A percentile compares a stretch with the other conserved stretches of the same genome.
Conservation (phyloP, 2,329 filamentous ascomycete genomes). For the Colletotrichum sp. region DNA sequence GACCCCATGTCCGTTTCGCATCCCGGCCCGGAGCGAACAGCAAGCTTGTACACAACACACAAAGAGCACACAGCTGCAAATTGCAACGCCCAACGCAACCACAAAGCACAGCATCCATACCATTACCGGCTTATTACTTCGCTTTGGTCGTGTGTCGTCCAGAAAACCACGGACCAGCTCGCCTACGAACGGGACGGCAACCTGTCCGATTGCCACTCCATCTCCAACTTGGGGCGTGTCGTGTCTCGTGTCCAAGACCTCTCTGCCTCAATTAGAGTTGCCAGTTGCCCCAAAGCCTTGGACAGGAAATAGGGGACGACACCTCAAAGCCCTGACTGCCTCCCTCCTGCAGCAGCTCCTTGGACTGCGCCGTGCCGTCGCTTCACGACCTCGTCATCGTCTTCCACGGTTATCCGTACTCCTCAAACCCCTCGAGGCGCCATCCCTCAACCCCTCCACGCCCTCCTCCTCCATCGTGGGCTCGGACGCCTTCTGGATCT, state of each 20-base stretch:
- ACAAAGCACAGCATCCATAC: background rate
- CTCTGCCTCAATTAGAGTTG: constrained; percentile 15
- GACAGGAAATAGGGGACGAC: background rate
- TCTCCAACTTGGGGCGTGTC: background rate
- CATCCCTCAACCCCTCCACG: background rate
- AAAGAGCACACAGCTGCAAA: background rate
- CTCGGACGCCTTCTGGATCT: background rate
- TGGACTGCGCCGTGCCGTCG: background rate
- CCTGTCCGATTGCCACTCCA: background rate
- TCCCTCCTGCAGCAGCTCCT: background rate
- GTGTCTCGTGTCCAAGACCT: constrained; percentile 5
- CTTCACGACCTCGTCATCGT: background rate
- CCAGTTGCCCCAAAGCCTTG: background rate
- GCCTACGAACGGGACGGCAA: background rate
- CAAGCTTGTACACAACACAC: background rate
- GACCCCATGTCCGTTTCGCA: constrained; percentile 8
- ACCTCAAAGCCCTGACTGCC: background rate
- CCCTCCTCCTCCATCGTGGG: background rate
- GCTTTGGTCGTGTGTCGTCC: background rate
- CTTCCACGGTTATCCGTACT: background rate
- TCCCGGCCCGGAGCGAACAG: background rate
- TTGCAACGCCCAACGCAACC: background rate
- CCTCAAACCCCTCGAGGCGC: background rate
- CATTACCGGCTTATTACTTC: background rate
- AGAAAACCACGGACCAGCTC: background rate